Base-by-base conservation (phyloP, 2,329 filamentous ascomycete genomes). In the Fusarium sp. region DNA sequence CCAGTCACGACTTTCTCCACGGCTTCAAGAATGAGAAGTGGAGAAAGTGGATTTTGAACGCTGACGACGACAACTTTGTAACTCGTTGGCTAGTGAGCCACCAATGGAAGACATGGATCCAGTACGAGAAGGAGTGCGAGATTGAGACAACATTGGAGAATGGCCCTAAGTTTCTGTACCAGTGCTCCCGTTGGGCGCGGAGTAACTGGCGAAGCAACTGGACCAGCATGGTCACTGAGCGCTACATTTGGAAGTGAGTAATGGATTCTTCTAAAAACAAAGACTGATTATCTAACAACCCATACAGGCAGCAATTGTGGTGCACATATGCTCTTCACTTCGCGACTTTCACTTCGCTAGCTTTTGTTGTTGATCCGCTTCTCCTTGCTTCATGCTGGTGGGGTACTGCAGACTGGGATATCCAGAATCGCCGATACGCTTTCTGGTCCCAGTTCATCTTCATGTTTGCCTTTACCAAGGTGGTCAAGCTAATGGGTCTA, bases 131-230 rank as follows among this genome's bases (percentile, higher is more conserved):
- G 48, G 93, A 97, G 77, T 97, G 93, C 75, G 93, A 97, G 81
- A 91, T 98, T 64, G 91, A 96, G 83, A 98, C 95, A 26, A 98
- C 95, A 5, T 86, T 98, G 40, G 95, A 98, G 80, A 92, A 95
- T 78, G 92, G 95, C 77, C 84, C 87, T 58, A 97, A 95, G 77
- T 98, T 97, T 77, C 84, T 98, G 68, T 95, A 93, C 78, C 95
- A 98, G 81, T 98, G 95, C 81, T 89, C 95, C 46, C 89, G 95
- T 48, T 98, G 95, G 95, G 94, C 96, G 43, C 90, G 95, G 76
- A 98, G 95, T 85, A 98, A 98, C 81, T 98, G 95, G 95, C 88
- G 95, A 77, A 97, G 94, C 84, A 98, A 98, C 80, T 91, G 94
- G 81, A 98, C 94, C 53, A 98, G 94, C 80, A 86, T 98, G 76